phyloP scores from a whole-genome alignment of 331 rosid species.

The Pyracantha coccinea region DNA sequence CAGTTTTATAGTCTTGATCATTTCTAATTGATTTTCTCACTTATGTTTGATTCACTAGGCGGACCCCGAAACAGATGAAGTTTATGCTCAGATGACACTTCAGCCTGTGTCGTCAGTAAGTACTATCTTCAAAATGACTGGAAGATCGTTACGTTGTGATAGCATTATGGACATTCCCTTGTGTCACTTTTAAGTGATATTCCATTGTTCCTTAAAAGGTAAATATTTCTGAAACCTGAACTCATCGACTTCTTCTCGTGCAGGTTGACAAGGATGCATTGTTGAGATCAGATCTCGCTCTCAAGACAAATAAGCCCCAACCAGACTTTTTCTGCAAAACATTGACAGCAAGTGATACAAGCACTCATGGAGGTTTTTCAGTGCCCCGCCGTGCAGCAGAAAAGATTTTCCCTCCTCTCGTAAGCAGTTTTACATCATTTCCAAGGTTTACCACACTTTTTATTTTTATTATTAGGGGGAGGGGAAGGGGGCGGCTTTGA shows the following conservation, averaged over 20 bases:
- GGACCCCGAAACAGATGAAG: conserved; percentile 87
- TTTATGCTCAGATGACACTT: conserved; percentile 91
- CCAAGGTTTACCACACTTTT: background rate
- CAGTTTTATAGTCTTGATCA: background rate
- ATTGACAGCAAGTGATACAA: conserved; percentile 91
- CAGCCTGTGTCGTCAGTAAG: conserved; percentile 78
- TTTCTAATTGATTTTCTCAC: background rate
- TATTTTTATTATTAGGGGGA: background rate
- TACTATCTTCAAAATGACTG: background rate
- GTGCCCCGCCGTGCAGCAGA: conserved; percentile 98
- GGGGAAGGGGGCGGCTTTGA: too few relatives aligned
- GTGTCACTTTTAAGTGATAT: background rate
- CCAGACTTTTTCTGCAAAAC: conserved; percentile 93
- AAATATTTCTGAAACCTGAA: conserved; percentile 2
- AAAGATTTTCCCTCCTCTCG: conserved; percentile 89
- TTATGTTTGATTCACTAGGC: conserved; percentile 42
- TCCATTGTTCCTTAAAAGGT: background rate
- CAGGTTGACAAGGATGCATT: conserved; percentile 84
- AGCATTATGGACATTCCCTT: background rate
- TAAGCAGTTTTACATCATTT: conserved; percentile 18
- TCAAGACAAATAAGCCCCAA: conserved; percentile 70
- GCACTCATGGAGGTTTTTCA: conserved; percentile 97
- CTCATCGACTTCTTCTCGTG: conserved; percentile 1
- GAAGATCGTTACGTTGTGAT: background rate
- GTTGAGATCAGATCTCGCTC: conserved; percentile 79